A percentile compares a stretch with the other conserved stretches of the same genome.
phyloP scores from a whole-genome alignment of 495 filamentous ascomycete genomes.

The Viridothelium virens region DNA sequence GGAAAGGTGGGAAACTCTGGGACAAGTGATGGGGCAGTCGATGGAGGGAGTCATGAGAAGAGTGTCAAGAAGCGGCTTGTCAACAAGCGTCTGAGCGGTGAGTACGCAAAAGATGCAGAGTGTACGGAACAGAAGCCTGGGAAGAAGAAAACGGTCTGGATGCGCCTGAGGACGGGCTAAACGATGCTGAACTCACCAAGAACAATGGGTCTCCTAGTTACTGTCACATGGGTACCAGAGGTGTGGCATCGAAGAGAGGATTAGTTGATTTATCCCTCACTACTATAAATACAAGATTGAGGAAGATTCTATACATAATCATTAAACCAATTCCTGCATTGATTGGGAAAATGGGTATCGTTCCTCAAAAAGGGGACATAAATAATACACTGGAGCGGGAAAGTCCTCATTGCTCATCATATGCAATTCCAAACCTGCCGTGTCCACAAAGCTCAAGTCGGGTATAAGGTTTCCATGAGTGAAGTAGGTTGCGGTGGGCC shows the following conservation, averaged over 20 bases:
- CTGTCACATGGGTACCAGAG: neutral
- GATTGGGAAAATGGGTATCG: too few species aligned
- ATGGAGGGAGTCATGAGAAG: neutral
- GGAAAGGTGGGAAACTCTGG: neutral
- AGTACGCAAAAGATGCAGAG: neutral
- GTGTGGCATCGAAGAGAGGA: neutral
- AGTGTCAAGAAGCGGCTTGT: neutral
- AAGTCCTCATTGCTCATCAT: too few species aligned
- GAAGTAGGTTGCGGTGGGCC: too few species aligned
- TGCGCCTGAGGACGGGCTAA: neutral
- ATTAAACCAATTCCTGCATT: too few species aligned
- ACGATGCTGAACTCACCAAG: neutral
- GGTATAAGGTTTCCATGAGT: too few species aligned
- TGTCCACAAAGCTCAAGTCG: too few species aligned
- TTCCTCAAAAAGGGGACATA: too few species aligned
- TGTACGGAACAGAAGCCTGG: neutral
- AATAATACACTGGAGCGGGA: too few species aligned
- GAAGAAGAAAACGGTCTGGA: neutral
- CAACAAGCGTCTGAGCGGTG: neutral
- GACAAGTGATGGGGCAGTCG: neutral
- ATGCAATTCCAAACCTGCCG: too few species aligned
- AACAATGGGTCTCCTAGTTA: too few species aligned
- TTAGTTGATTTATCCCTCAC: neutral
- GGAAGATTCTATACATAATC: neutral
- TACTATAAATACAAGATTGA: neutral